Evolutionary conservation across 768 basidiomycete species (phyloP).

Genomic region (Lentinula lateritia): DNA sequence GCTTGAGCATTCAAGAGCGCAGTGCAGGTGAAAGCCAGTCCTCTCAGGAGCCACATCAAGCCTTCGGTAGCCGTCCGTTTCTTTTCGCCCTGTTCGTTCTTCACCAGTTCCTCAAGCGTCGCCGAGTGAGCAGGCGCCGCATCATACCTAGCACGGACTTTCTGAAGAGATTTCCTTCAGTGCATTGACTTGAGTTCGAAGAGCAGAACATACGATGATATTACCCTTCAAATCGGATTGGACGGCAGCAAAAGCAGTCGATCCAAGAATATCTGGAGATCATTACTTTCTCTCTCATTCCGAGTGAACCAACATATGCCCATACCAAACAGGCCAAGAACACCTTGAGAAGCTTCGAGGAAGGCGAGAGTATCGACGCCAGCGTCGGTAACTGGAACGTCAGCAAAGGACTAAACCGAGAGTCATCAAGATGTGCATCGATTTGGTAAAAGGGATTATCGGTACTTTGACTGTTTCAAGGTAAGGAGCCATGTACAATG

Average conservation of each 20-base stretch:
- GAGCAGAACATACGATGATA: slow-evolving; percentile 59
- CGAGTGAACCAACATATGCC: neutral
- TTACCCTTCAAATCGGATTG: slow-evolving; percentile 88
- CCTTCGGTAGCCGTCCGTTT: slow-evolving; percentile 87
- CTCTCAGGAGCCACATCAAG: slow-evolving; percentile 90
- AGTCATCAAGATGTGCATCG: neutral
- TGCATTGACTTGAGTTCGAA: neutral
- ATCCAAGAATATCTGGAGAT: slow-evolving; percentile 73
- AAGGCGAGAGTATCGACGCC: slow-evolving; percentile 88
- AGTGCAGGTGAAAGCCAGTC: slow-evolving; percentile 83
- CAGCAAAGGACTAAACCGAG: slow-evolving; percentile 77
- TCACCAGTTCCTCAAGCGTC: slow-evolving; percentile 81
- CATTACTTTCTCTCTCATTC: neutral
- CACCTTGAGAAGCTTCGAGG: slow-evolving; percentile 82
- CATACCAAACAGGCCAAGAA: slow-evolving; percentile 86
- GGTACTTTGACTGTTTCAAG: slow-evolving; percentile 64
- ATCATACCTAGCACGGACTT: slow-evolving; percentile 80
- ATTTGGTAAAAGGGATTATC: neutral
- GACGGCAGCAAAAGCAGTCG: slow-evolving; percentile 77
- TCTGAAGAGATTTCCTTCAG: slow-evolving; percentile 42
- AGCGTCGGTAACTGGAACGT: slow-evolving; percentile 79
- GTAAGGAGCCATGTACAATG: slow-evolving; percentile 62
- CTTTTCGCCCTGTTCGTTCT: slow-evolving; percentile 82
- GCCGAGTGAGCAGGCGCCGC: slow-evolving; percentile 56
- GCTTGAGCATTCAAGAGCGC: slow-evolving; percentile 70